A percentile compares a stretch with the other conserved stretches of the same genome.
Evolutionary conservation across 2,329 filamentous ascomycete species (phyloP).

Genomic region (Leptographium lundbergii): DNA sequence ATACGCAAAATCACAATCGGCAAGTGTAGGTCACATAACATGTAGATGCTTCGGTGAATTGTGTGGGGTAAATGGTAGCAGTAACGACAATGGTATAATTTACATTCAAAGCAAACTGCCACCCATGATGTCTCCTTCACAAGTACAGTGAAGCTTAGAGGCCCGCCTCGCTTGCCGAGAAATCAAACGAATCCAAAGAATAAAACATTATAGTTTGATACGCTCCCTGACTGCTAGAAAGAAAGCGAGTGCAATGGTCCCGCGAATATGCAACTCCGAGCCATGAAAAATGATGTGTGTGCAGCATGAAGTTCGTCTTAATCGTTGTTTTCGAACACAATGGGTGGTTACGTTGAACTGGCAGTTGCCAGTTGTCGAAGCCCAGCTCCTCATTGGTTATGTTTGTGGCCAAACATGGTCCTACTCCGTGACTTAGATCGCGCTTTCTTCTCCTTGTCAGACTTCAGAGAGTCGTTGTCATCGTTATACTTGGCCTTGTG

Average conservation of each 20-base stretch:
- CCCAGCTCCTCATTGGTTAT: slow-evolving; percentile 2
- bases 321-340: not conserved
- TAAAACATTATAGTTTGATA: not conserved
- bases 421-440: slow-evolving; percentile 67
- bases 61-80: not conserved
- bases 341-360: not conserved
- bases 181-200: not conserved
- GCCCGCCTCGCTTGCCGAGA: not conserved
- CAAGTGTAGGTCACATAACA: not conserved
- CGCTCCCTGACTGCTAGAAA: not conserved
- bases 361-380: too few species aligned
- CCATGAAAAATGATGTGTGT: not conserved
- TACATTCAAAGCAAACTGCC: not conserved
- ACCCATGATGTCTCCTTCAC: slow-evolving; percentile 1
- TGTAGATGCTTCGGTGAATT: not conserved
- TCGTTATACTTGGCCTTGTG: slow-evolving; percentile 91
- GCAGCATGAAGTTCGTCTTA: not conserved
- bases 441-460: slow-evolving; percentile 48
- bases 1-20: not conserved
- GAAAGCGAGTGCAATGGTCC: not conserved
- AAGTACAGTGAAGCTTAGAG: not conserved
- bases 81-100: not conserved
- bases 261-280: not conserved
- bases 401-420: slow-evolving; percentile 48
- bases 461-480: slow-evolving; percentile 25